Evolutionary conservation across 192 early-diverging fungal genomes (phyloP).

Genomic region (Nowakowskiella sp.): DNA sequence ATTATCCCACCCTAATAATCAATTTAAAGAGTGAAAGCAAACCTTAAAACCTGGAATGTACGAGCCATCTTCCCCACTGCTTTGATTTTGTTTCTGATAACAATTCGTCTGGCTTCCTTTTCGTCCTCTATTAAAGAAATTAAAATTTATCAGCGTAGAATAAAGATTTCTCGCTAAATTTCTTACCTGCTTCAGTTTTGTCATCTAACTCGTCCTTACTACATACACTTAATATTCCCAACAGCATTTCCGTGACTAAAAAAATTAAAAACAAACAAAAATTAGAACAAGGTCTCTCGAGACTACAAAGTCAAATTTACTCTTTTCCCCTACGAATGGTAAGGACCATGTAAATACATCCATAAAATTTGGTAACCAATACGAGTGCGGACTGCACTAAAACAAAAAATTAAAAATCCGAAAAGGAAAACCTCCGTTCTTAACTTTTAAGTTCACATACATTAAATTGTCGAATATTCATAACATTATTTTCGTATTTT

Average conservation of each 20-base stretch:
- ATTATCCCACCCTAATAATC: background rate
- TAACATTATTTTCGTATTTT: constrained; percentile 83
- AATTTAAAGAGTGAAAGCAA: background rate
- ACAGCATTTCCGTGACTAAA: constrained; percentile 74
- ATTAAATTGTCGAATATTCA: constrained; percentile 78
- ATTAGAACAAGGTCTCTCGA: background rate
- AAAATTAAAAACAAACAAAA: constrained; percentile 2
- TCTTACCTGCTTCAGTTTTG: constrained; percentile 16
- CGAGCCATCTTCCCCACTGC: constrained; percentile 74
- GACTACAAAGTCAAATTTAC: constrained; percentile 25
- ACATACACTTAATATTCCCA: constrained; percentile 78
- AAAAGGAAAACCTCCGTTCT: background rate
- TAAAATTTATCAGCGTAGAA: background rate
- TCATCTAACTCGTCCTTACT: constrained; percentile 73
- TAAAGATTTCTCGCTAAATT: background rate
- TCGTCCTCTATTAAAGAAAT: constrained; percentile 16
- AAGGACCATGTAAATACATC: constrained; percentile 82
- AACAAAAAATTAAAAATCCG: constrained; percentile 49
- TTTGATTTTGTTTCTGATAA: constrained; percentile 63
- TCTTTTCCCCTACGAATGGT: constrained; percentile 82
- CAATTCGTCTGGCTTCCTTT: constrained; percentile 34
- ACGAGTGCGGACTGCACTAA: constrained; percentile 78
- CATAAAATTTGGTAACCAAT: constrained; percentile 88
- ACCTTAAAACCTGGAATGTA: constrained; percentile 66
- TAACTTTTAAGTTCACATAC: too few species aligned